Evolutionary conservation across 139 green algal species (phyloP).

Genomic region (Zygnema circumcarinatum): DNA sequence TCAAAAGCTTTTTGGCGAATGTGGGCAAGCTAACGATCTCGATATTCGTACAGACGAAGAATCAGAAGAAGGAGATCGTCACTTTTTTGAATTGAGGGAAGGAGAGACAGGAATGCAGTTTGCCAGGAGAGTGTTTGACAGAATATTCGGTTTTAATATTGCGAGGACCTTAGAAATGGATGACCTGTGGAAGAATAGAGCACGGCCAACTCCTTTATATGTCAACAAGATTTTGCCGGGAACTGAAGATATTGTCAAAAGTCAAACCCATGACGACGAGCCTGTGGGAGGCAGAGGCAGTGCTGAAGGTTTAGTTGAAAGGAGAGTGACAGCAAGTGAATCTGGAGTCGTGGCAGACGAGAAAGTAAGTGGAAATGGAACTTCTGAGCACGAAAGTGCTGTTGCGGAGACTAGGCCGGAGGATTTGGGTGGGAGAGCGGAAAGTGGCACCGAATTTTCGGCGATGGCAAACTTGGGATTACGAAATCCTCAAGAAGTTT

Average conservation of each 20-base stretch:
- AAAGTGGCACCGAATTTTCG: constrained; percentile 5
- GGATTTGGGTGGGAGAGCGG: neutral
- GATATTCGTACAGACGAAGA: constrained; percentile 22
- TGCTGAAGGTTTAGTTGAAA: too few relatives aligned
- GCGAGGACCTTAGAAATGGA: constrained; percentile 74
- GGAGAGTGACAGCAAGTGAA: too few relatives aligned
- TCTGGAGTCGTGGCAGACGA: too few relatives aligned
- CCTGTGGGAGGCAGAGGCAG: too few relatives aligned
- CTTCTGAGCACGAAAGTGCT: too few relatives aligned
- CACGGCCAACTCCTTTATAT: constrained; percentile 68
- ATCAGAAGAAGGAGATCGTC: constrained; percentile 25
- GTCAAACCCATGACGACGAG: too few relatives aligned
- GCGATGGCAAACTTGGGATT: constrained; percentile 28
- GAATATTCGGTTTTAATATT: constrained; percentile 75
- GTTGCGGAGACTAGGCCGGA: neutral
- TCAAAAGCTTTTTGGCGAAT: constrained; percentile 82
- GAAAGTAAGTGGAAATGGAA: neutral
- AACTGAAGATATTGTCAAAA: too few relatives aligned
- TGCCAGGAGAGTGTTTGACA: constrained; percentile 75
- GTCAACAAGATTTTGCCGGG: constrained; percentile 34
- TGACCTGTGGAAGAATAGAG: constrained; percentile 67
- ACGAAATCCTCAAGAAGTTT: constrained; percentile 37
- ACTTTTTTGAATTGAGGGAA: constrained; percentile 57
- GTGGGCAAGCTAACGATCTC: constrained; percentile 52
- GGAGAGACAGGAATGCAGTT: constrained; percentile 71